Conservation (phyloP, 148 eudicot genomes). For the Arctostaphylos glauca region DNA sequence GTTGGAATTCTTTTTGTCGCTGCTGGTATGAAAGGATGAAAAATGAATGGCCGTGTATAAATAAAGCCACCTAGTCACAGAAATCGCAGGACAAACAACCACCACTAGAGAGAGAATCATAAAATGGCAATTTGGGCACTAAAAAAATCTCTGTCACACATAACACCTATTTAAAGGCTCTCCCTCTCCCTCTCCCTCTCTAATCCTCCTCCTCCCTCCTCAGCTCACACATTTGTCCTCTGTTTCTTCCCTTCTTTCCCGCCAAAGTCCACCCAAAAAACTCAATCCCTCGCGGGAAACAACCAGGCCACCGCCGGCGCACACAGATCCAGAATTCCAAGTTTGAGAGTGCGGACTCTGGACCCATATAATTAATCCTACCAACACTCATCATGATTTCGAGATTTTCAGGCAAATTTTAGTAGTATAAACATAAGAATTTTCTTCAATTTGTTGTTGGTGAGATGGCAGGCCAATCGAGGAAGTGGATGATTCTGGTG, state of each 20-base stretch:
- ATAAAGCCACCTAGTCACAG: no score
- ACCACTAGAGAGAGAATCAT: background rate
- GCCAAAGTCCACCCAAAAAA: background rate
- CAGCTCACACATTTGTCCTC: background rate
- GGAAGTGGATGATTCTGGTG: constrained; percentile 73
- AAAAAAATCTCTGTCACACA: background rate
- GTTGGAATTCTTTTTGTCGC: no score
- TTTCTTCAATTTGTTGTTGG: background rate
- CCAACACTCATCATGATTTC: background rate
- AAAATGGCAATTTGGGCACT: background rate
- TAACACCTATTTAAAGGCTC: background rate
- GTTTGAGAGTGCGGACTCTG: background rate
- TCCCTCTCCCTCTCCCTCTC: background rate
- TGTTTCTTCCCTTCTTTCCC: background rate
- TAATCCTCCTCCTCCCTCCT: background rate
- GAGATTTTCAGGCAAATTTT: background rate
- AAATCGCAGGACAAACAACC: no score
- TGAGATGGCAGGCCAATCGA: constrained; percentile 40
- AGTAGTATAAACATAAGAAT: no score
- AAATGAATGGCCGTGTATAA: no score
- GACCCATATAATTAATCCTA: background rate
- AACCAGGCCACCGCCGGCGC: background rate
- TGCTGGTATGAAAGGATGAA: no score
- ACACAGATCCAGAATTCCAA: background rate
- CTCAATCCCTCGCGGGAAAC: background rate